phyloP scores from a whole-genome alignment of 177 flowering plant genomes.

The Tripterygium wilfordii region DNA sequence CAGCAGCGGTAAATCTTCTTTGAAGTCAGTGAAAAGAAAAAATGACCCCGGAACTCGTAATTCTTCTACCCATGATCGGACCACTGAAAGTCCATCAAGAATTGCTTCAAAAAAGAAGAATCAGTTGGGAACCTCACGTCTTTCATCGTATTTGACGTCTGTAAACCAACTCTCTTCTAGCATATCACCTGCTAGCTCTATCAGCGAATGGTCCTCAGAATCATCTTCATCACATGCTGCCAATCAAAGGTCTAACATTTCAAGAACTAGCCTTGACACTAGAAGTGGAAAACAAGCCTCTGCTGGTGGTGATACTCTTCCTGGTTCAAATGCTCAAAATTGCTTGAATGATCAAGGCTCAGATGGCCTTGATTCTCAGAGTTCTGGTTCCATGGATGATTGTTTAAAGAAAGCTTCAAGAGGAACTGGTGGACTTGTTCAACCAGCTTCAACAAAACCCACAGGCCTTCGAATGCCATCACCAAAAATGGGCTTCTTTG shows the following conservation, averaged over 20 bases:
- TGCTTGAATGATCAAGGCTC: slow-evolving; percentile 6
- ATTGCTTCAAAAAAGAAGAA: slow-evolving; percentile 22
- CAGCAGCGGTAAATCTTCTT: slow-evolving; percentile 23
- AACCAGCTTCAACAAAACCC: slow-evolving; percentile 35
- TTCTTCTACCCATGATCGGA: slow-evolving; percentile 16
- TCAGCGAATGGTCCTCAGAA: slow-evolving; percentile 63
- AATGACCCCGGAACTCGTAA: slow-evolving; percentile 21
- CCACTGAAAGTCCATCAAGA: slow-evolving; percentile 22
- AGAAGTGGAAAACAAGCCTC: slow-evolving; percentile 16
- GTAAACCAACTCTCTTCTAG: slow-evolving; percentile 32
- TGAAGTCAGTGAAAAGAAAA: slow-evolving; percentile 24
- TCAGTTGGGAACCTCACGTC: slow-evolving; percentile 23
- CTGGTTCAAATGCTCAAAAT: slow-evolving; percentile 11
- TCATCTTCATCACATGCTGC: slow-evolving; percentile 57
- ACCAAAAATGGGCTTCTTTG: slow-evolving; percentile 87
- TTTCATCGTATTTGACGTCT: slow-evolving; percentile 32
- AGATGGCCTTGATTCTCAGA: slow-evolving; percentile 10
- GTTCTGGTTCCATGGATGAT: slow-evolving; percentile 10
- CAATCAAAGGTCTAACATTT: slow-evolving; percentile 29
- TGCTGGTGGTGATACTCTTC: slow-evolving; percentile 13
- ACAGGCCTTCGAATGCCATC: slow-evolving; percentile 86
- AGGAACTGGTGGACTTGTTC: slow-evolving; percentile 15
- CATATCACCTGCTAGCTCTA: slow-evolving; percentile 59
- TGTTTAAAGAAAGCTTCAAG: slow-evolving; percentile 13
- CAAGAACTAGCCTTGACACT: slow-evolving; percentile 20